Base-by-base conservation (phyloP, 345 rosid species). In the Citrus australasica region DNA sequence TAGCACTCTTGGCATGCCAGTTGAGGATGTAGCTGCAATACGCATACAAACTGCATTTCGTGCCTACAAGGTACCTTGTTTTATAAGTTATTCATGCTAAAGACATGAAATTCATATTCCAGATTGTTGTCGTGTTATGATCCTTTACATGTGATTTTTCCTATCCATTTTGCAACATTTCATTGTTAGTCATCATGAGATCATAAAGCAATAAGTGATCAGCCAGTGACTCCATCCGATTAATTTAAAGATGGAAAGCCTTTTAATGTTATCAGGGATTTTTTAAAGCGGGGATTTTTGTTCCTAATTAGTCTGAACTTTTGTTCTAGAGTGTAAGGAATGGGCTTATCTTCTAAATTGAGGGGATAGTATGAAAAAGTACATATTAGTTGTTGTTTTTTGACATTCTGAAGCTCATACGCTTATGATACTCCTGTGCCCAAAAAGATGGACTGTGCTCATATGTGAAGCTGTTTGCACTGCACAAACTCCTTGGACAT, bases 41-140 rank as follows among this genome's bases (percentile, higher is more conserved):
- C 79, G 87, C 81, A 89, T 91, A 82, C 97, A 92, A 82, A 79
- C 89, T 64, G 98, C 95, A 79, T 91, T 92, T 74, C 84, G 91
- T 79, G 97, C 97, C 66, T 91, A 90, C 78, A 81, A 76, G 90
- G 99, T 93, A 78, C 40, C 81, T 75, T 66, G 65, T 60, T 5
- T 63, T 69, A 35, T 70, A 71, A 60, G 66, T 24, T 60, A 58
- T 38, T 7, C 56, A 16, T 14, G 9, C 10, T 25, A 28, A 59
- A 27, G 17, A 37, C 68, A 27, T 24, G 8, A 61, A 48, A 32
- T 46, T 71, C 37, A 7, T 27, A 0, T 53, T 37, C n/a, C 55
- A 67, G 9, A 37, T 25, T 35, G 46, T 24, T 67, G 33, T n/a
- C 8, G 28, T 9, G 5, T 4, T 30, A 17, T 37, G 17, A 46